A percentile compares a stretch with the other conserved stretches of the same genome.
These are phyloP conservation scores for Micractinium sp. DNA, from an alignment of 139 green algal species.

Conservation along the genomic window DNA sequence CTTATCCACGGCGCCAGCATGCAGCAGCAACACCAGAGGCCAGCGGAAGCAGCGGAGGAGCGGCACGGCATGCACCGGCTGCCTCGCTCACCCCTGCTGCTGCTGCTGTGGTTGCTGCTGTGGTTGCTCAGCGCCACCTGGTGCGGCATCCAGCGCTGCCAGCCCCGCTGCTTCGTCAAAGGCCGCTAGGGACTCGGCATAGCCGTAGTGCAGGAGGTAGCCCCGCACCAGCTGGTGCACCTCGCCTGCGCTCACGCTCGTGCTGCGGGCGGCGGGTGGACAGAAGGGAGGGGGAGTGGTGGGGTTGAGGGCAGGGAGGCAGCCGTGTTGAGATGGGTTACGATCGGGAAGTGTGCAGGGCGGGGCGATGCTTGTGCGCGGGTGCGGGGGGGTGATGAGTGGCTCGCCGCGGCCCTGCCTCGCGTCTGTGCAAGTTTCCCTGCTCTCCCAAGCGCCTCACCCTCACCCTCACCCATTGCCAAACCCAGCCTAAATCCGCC, in stretches of 20 bases:
- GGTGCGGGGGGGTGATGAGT: too few relatives aligned
- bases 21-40: not conserved
- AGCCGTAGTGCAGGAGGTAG: slow-evolving; percentile 87
- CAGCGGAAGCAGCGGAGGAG: not conserved
- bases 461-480: too few relatives aligned
- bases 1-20: not conserved
- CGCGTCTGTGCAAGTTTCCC: too few relatives aligned
- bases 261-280: not conserved
- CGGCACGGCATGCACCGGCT: not conserved
- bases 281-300: too few relatives aligned
- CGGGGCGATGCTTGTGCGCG: too few relatives aligned
- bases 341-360: too few relatives aligned
- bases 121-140: not conserved
- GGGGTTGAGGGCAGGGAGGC: too few relatives aligned
- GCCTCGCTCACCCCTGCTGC: not conserved
- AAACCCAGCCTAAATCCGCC: too few relatives aligned
- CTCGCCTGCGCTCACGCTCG: slow-evolving; percentile 42
- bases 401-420: too few relatives aligned
- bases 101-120: not conserved
- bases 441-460: too few relatives aligned
- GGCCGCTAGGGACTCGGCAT: slow-evolving; percentile 73
- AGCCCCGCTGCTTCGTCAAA: slow-evolving; percentile 67
- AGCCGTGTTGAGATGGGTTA: too few relatives aligned
- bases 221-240: slow-evolving; percentile 77
- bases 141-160: not conserved